A percentile compares a stretch with the other conserved stretches of the same genome.
Conservation (phyloP, 176 grass and related monocot species). For the Metroxylon sagu region DNA sequence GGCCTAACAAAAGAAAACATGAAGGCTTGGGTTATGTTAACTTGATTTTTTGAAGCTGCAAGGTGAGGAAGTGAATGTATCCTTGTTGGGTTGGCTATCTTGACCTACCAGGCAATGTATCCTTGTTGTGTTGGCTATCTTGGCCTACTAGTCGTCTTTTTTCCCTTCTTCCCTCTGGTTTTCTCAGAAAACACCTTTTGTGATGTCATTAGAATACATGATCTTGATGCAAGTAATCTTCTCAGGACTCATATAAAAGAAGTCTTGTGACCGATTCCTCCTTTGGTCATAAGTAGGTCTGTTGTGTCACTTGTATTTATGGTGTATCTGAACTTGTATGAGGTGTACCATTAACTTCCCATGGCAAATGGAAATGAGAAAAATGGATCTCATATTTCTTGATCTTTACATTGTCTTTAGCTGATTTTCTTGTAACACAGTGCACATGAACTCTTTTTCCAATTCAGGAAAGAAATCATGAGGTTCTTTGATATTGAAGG, state of each 20-base stretch:
- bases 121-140: not conserved
- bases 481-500: too few species aligned
- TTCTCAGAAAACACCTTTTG: too few species aligned
- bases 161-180: too few species aligned
- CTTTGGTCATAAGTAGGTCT: not conserved
- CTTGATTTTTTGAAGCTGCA: slow-evolving; percentile 26
- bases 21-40: slow-evolving; percentile 38
- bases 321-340: slow-evolving; percentile 1
- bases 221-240: too few species aligned
- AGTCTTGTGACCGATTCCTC: not conserved
- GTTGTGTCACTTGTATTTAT: slow-evolving; percentile 7
- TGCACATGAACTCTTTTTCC: too few species aligned
- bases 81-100: not conserved
- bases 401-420: slow-evolving; percentile 8
- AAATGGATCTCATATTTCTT: slow-evolving; percentile 2
- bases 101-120: not conserved
- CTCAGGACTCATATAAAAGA: too few species aligned
- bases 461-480: too few species aligned
- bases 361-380: not conserved
- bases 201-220: too few species aligned
- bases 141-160: too few species aligned
- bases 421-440: too few species aligned
- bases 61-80: slow-evolving; percentile 1
- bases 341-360: slow-evolving; percentile 3
- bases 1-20: slow-evolving; percentile 94